Base-by-base conservation (phyloP, 2,329 filamentous ascomycete species). In the Alternaria sp. region DNA sequence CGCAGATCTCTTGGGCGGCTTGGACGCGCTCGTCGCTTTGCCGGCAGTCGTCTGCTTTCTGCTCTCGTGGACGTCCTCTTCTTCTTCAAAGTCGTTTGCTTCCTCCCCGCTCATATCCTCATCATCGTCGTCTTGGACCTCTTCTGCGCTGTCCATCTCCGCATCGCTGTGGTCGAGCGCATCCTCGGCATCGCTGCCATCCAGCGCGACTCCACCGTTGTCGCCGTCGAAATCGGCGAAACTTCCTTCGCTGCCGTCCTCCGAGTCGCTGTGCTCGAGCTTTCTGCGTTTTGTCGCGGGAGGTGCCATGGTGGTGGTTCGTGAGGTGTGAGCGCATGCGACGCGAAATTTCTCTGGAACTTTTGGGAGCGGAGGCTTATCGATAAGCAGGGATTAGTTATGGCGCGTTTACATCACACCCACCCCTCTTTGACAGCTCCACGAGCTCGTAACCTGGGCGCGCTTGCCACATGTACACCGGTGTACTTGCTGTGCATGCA, bases 241-340 rank as follows among this genome's bases (percentile, higher is more conserved):
- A 61, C 70, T 72, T 0, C 63, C 66, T 57, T 76, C 72, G 21
- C 72, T 76, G 12, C 71, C 62, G 25, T 59, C 72, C 61, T 76
- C 75, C 47, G 67, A 72, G 62, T 65, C 76, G 57, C 71, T 74
- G 65, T 81, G 79, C 66, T 81, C 82, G 32, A 85, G 72, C 71
- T 84, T 85, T 70, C 84, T 82, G 70, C 83, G 76, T 70, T 86
- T 85, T 6, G 78, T 77, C 43, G 77, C 77, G 55, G 77, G 78
- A 43, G 73, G 70, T 57, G 74, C 73, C 78, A 80, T 81, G 55
- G 54, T 74, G 54, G 55, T 66, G 46, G 57, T 62, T 47, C 21
- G 52, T 61, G 49, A 13, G 28, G 40, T 60, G 51, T 43, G 28
- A 26, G 60, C 58, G 56, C 49, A 57, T 59, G 65, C 55, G 57